Base-by-base conservation (phyloP, 2,329 filamentous ascomycete species). In the Berkeleyomyces basicola region DNA sequence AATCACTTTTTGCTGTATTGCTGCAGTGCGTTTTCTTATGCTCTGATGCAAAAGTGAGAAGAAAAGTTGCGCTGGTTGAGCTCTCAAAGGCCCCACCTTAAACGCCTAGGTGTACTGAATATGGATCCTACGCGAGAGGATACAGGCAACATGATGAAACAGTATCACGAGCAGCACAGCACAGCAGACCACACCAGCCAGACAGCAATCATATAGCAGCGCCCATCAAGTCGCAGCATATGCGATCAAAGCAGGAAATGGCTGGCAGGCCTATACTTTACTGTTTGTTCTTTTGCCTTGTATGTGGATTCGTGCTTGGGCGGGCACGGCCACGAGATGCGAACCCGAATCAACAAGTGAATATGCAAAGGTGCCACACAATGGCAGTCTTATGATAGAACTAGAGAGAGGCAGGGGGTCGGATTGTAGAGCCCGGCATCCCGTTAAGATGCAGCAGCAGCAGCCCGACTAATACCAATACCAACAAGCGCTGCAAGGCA, bases 221-320 rank as follows among this genome's bases (percentile, higher is more conserved):
- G 23, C 23, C 43, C 44, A 11, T 46, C 61, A 33, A 53, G 47
- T 31, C 46, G 23, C 62, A 59, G 31, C 62, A 63, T n/a, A 63
- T 63, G 9, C 57, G 62, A 14, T 16, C 60, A 14, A 60, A 62
- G 47, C 60, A 62, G 47, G 51, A 39, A 63, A 63, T 51, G 61
- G 61, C 42, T 42, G 63, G 64, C 46, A 44, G 47, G 49, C 64
- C 64, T 7, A 65, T 63, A 51, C 39, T 49, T 44, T 65, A 43
- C 55, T 65, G 37, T 65, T 65, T 61, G 61, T 7, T 63, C 61
- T 10, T 63, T 65, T 59, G 64, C 64, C 16, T 10, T 65, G 61
- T 65, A 65, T 59, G 64, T 65, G 42, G 58, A 49, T 65, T 65
- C 37, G 64, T 65, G 42, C 64, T 14, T 63, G 58, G 58, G 64